Conservation (phyloP, 169 alveolate genomes). For the Prorocentrum cordatum region DNA sequence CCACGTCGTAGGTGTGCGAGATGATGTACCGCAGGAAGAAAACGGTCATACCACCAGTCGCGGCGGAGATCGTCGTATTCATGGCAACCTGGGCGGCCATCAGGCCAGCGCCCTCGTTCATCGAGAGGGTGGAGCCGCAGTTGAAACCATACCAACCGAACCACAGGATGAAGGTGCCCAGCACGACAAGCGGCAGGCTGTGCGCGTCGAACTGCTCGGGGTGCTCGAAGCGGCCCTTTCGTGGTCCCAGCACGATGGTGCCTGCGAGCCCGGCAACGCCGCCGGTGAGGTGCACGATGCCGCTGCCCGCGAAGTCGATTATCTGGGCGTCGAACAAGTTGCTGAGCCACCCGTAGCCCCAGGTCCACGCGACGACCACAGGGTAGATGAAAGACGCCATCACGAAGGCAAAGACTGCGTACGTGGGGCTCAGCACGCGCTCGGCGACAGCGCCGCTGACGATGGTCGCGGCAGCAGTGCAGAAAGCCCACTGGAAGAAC, state of each 20-base stretch:
- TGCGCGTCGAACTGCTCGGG: too few relatives aligned
- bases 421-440: slow-evolving; percentile 6
- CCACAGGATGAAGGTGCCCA: slow-evolving; percentile 25
- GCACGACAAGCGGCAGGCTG: neutral
- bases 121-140: slow-evolving; percentile 4
- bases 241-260: too few relatives aligned
- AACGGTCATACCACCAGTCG: slow-evolving; percentile 16
- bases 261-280: too few relatives aligned
- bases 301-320: too few relatives aligned
- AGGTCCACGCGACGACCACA: slow-evolving; percentile 6
- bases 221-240: too few relatives aligned
- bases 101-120: neutral
- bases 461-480: slow-evolving; percentile 10
- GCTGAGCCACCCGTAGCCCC: slow-evolving; percentile 9
- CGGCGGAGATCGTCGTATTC: slow-evolving; percentile 64
- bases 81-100: slow-evolving; percentile 37
- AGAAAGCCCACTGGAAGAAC: slow-evolving; percentile 42
- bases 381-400: slow-evolving; percentile 5
- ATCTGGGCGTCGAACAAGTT: too few relatives aligned
- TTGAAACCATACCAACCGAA: slow-evolving; percentile 43
- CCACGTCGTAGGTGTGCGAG: slow-evolving; percentile 15
- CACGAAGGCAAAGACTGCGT: neutral
- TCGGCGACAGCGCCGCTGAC: slow-evolving; percentile 26
- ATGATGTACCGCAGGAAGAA: neutral
- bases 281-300: too few relatives aligned